Evolutionary conservation across 495 filamentous ascomycete species (phyloP).

Genomic region (Staphylotrichum longicolle): DNA sequence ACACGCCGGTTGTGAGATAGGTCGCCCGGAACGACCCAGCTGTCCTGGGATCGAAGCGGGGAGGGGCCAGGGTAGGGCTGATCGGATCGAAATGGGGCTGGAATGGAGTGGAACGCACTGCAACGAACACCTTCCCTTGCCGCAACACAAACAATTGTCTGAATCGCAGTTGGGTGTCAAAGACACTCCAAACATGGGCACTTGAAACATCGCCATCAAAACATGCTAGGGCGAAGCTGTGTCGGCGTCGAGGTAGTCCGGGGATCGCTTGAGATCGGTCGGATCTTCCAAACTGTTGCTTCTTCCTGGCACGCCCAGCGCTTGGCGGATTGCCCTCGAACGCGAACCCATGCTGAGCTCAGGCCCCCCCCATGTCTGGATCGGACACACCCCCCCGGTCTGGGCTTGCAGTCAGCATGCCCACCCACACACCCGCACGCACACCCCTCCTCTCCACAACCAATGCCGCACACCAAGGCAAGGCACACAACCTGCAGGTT

Average conservation of each 20-base stretch:
- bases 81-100: too few relatives aligned
- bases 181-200: neutral
- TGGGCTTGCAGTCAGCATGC: too few relatives aligned
- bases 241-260: neutral
- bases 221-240: too few relatives aligned
- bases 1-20: too few relatives aligned
- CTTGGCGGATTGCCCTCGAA: neutral
- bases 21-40: too few relatives aligned
- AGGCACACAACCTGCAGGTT: slow-evolving; percentile 25
- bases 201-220: slow-evolving; percentile 2
- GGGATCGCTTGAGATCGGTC: neutral
- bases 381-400: too few relatives aligned
- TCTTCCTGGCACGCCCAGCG: neutral
- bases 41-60: neutral
- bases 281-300: slow-evolving; percentile 11
- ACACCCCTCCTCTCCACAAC: slow-evolving; percentile 6
- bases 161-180: slow-evolving; percentile 1
- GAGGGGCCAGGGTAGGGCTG: too few relatives aligned
- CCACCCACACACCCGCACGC: neutral
- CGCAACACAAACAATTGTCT: slow-evolving; percentile 5
- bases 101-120: too few relatives aligned
- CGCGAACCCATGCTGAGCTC: too few relatives aligned
- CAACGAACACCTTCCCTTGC: neutral
- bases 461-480: slow-evolving; percentile 19
- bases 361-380: too few relatives aligned